Conservation (phyloP, 768 basidiomycete species). For the Rhizopogon vesiculosus region DNA sequence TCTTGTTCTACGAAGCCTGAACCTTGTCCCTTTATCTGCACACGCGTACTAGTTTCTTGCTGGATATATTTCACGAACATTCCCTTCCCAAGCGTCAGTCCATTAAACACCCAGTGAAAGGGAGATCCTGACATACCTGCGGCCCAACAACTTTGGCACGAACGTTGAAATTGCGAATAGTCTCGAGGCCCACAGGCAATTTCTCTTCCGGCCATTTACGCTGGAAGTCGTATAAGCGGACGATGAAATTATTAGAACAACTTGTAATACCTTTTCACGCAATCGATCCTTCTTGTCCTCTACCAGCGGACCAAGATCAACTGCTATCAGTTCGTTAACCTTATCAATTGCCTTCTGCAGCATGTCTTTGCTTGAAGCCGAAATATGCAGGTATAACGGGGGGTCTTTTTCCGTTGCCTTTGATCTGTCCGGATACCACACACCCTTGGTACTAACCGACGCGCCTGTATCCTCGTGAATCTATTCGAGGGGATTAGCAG, state of each 20-base stretch:
- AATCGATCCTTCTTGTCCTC: slow-evolving; percentile 70
- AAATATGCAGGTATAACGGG: slow-evolving; percentile 90
- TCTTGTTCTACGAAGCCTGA: slow-evolving; percentile 94
- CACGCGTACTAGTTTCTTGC: slow-evolving; percentile 90
- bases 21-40: slow-evolving; percentile 94
- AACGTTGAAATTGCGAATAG: slow-evolving; percentile 94
- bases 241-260: background rate
- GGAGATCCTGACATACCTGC: slow-evolving; percentile 45
- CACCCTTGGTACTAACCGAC: slow-evolving; percentile 87
- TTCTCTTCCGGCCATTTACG: slow-evolving; percentile 99
- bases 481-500: slow-evolving; percentile 35
- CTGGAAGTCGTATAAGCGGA: slow-evolving; percentile 32
- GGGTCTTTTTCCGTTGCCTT: slow-evolving; percentile 93
- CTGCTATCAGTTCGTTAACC: slow-evolving; percentile 65
- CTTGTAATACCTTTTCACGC: slow-evolving; percentile 55
- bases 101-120: no score
- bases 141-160: slow-evolving; percentile 97
- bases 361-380: slow-evolving; percentile 63
- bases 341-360: slow-evolving; percentile 66
- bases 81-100: slow-evolving; percentile 44
- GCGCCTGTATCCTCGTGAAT: slow-evolving; percentile 92
- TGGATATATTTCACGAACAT: slow-evolving; percentile 99
- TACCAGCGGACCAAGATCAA: slow-evolving; percentile 78
- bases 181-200: slow-evolving; percentile 82
- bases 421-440: slow-evolving; percentile 91